phyloP scores from a whole-genome alignment of 805 yeast species.

The Kuraishia ogatae region DNA sequence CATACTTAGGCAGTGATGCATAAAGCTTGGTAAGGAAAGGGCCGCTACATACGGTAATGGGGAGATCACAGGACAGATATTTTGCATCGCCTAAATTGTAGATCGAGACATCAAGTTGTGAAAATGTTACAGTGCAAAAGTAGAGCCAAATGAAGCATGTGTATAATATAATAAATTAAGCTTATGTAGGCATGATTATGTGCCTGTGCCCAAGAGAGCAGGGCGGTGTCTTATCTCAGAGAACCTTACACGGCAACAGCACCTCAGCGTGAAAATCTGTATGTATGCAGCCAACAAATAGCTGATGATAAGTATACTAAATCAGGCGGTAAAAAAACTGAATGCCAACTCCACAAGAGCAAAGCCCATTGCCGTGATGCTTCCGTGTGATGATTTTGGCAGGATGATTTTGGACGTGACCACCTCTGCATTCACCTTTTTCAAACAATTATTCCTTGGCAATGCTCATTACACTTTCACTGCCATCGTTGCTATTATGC shows the following conservation, averaged over 20 bases:
- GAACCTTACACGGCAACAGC: neutral
- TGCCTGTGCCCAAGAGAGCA: neutral
- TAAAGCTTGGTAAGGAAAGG: no score
- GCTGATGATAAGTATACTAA: neutral
- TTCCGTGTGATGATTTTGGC: no score
- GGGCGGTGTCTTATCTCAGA: neutral
- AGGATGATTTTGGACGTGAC: no score
- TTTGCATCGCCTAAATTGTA: no score
- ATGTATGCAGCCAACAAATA: neutral
- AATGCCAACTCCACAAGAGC: neutral
- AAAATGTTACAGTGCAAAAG: no score
- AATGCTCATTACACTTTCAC: slow-evolving; percentile 25
- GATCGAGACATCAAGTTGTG: no score
- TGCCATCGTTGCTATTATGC: slow-evolving; percentile 15
- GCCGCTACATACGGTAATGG: no score
- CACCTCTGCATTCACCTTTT: no score
- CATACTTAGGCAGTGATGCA: no score
- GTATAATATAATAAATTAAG: neutral
- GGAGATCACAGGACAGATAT: no score
- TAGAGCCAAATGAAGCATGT: no score
- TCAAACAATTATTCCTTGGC: slow-evolving; percentile 14
- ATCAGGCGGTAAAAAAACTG: no score
- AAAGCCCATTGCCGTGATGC: neutral
- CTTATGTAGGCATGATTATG: neutral
- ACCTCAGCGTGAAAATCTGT: neutral